Evolutionary conservation across 495 filamentous ascomycete genomes (phyloP), one percentile per base, ranked within the genome.

Genomic region (Oidiodendron maius): DNA sequence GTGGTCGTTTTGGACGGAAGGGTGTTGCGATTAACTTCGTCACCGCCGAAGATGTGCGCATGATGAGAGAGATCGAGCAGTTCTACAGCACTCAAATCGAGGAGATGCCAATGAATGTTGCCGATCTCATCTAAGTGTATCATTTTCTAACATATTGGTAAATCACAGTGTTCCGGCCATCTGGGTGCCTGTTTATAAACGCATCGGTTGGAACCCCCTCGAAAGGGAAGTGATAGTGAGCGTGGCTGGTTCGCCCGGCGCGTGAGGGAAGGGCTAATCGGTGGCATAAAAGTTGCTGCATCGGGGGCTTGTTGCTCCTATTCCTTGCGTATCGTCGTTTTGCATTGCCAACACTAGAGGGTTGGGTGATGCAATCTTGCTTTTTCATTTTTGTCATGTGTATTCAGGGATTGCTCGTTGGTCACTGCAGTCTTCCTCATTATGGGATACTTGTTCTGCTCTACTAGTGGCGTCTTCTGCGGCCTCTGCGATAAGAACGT

Each of bases 21-120:
- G 93, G 93, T 84, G 93, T 98, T 68, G 94, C 93, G 58, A 98
- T 98, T 79, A 98, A 98, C 84, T 98, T 98, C 71, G 93, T 98
- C 66, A 98, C 94, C 48, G 89, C 87, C 60, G 93, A 98, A 52
- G 93, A 98, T 75, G 93, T 98, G 57, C 91, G 94, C 66, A 98
- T 98, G 83, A 87, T 98, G 80, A 83, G 93, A 60, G 94, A 98
- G 69, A 98, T 98, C 55, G 93, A 89, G 64, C 72, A 80, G 64
- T 86, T 83, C 72, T 85, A 85, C 71, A 83, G 78, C 66, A 85
- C 84, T 45, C 84, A 89, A 67, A 89, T 89, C 50, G 84, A 89
- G 59, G 84, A 89, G 76, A 89, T 89, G 84, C 84, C 84, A 49
- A 89, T 89, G 83, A 88, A 88, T 69, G 84, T 88, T 48, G 84